These are phyloP conservation scores for Diaporthe aspalathi DNA, from an alignment of 2,329 filamentous ascomycete species.

Conservation along the genomic window DNA sequence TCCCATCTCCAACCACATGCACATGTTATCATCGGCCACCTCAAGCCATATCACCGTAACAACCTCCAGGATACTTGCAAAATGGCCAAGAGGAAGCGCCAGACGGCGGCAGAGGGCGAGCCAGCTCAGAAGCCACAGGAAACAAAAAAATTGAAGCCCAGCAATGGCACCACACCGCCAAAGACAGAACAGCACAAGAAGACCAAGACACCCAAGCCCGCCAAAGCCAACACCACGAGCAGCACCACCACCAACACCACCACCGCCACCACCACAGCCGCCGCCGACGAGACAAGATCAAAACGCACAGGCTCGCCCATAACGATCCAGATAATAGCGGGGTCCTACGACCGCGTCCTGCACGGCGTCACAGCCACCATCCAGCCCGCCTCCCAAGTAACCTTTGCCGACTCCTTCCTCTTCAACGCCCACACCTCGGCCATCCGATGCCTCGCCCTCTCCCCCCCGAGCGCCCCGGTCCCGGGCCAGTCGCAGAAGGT, in stretches of 20 bases:
- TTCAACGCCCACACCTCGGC: slow-evolving; percentile 94
- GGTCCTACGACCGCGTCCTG: slow-evolving; percentile 92
- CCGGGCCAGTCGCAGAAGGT: slow-evolving; percentile 80
- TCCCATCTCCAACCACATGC: neutral
- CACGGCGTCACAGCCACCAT: slow-evolving; percentile 89
- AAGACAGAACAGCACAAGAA: slow-evolving; percentile 33
- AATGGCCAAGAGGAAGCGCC: slow-evolving; percentile 49
- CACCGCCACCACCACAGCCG: slow-evolving; percentile 41
- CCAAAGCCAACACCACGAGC: too few relatives aligned
- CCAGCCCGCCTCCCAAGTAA: slow-evolving; percentile 58
- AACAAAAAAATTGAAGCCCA: slow-evolving; percentile 33
- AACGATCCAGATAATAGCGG: slow-evolving; percentile 87
- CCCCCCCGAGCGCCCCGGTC: slow-evolving; percentile 73
- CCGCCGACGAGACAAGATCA: slow-evolving; percentile 60
- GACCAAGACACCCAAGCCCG: slow-evolving; percentile 32
- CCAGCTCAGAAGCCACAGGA: slow-evolving; percentile 31
- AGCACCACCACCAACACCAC: slow-evolving; percentile 38
- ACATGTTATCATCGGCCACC: neutral
- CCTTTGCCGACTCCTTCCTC: slow-evolving; percentile 92
- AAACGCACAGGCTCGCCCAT: slow-evolving; percentile 27
- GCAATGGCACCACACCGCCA: neutral
- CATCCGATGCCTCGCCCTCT: slow-evolving; percentile 89
- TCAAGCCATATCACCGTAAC: neutral
- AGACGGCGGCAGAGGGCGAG: slow-evolving; percentile 40
- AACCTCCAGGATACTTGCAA: neutral